Base-by-base conservation (phyloP, 2,329 filamentous ascomycete genomes). In the Microdochium paspali region DNA sequence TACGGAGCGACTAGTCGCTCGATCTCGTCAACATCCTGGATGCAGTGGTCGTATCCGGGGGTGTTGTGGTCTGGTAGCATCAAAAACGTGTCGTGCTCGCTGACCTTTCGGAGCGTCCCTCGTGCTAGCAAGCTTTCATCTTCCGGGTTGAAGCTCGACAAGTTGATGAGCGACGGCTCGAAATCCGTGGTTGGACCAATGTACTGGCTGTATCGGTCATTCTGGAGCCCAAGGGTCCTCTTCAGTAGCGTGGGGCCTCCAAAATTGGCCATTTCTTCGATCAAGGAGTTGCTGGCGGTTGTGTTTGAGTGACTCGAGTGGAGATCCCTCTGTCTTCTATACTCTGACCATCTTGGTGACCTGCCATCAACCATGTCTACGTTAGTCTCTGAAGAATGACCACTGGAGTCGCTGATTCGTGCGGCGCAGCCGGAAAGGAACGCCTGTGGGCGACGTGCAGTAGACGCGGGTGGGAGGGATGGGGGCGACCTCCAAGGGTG, bases 161-260 rank as follows among this genome's bases (percentile, higher is more conserved):
- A 74, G 56, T 87, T 86, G 65, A 91, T 87, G 47, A 93, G 73
- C n/a, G 84, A 84, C 15, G 86, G 85, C 61, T 93, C 87, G 60
- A 90, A 88, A 57, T 90, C 85, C 45, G 87, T 90, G 45, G 86
- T 91, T 49, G 85, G 80, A 24, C 87, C 87, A 56, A 93, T 87
- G 60, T 91, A 88, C 66, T 88, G 85, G 67, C 85, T 89, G 63
- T 85, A 89, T 51, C 85, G 81, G 63, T 88, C 84, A 58, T 79
- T 72, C 62, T 91, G 87, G 54, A 93, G 74, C 50, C 87, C 87
- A 49, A 93, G 71, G 15, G 82, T 85, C 60, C 80, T 76, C 64
- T 82, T 83, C 49, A 86, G 71, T 57, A 84, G 69, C 49, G 79
- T 81, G 46, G 79, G 78, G 32, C 80, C 80, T 51, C 80, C 80